phyloP scores from a whole-genome alignment of 1,284 basidiomycete genomes.

The Tremellales sp. region DNA sequence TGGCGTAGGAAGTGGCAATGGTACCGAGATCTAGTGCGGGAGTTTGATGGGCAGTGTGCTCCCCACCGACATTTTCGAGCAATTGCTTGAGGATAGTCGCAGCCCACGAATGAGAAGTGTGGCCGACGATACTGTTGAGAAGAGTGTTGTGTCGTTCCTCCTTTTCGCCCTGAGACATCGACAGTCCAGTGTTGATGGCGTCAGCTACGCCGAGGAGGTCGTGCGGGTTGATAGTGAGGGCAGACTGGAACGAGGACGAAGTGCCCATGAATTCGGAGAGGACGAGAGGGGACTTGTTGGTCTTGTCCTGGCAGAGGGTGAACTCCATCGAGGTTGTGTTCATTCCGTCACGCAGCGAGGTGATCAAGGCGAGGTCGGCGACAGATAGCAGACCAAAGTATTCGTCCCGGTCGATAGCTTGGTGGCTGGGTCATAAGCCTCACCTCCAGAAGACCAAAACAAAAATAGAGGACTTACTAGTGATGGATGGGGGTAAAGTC shows the following conservation, averaged over 20 bases:
- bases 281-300: conserved; percentile 71
- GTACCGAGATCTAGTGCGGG: conserved; percentile 70
- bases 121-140: conserved; percentile 82
- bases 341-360: conserved; percentile 95
- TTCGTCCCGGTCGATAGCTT: conserved; percentile 94
- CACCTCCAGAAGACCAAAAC: background rate
- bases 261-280: conserved; percentile 98
- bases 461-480: conserved; percentile 58
- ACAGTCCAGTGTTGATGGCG: conserved; percentile 86
- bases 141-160: conserved; percentile 68
- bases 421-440: conserved; percentile 63
- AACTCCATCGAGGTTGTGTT: conserved; percentile 99
- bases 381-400: conserved; percentile 95
- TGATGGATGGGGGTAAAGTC: conserved; percentile 99
- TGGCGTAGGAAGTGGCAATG: conserved; percentile 63
- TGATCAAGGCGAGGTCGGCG: conserved; percentile 93
- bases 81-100: conserved; percentile 84
- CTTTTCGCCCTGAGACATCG: conserved; percentile 77
- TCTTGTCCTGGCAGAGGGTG: conserved; percentile 84
- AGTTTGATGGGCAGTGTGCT: conserved; percentile 79
- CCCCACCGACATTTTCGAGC: conserved; percentile 71
- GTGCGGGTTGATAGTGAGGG: conserved; percentile 50
- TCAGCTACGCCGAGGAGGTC: conserved; percentile 74
- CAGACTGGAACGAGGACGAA: conserved; percentile 45
- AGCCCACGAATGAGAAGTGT: conserved; percentile 96